These are phyloP conservation scores for Teratosphaeriaceae sp. DNA, from an alignment of 2,329 filamentous ascomycete genomes.

Conservation along the genomic window DNA sequence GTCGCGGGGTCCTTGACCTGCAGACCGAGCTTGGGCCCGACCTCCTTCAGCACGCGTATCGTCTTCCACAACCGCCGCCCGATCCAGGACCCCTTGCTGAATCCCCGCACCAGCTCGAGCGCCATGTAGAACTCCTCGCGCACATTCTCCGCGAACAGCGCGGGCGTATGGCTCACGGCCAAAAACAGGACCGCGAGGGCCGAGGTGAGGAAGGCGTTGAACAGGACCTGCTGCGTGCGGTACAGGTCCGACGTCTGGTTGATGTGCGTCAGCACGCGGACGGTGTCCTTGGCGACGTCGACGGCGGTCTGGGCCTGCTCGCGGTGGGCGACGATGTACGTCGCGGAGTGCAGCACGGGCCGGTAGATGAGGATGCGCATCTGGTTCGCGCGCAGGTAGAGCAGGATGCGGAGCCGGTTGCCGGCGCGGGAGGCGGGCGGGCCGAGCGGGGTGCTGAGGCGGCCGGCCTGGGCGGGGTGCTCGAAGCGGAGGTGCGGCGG, in stretches of 20 bases:
- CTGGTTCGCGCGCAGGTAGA: constrained; percentile 82
- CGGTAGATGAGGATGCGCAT: constrained; percentile 86
- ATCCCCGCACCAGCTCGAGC: constrained; percentile 64
- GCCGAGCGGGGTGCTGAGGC: constrained; percentile 17
- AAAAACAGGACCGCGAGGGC: constrained; percentile 70
- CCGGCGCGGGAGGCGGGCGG: constrained; percentile 55
- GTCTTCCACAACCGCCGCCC: constrained; percentile 68
- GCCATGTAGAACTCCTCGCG: constrained; percentile 75
- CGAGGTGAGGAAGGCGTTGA: constrained; percentile 72
- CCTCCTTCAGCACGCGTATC: constrained; percentile 62
- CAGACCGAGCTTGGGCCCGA: constrained; percentile 63
- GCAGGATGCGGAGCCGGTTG: constrained; percentile 70
- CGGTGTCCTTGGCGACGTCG: constrained; percentile 69
- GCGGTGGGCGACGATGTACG: constrained; percentile 72
- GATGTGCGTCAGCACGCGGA: constrained; percentile 62
- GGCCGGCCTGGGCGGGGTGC: constrained; percentile 40
- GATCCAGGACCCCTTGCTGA: constrained; percentile 65
- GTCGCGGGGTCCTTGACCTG: constrained; percentile 24
- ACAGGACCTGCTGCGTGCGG: constrained; percentile 64
- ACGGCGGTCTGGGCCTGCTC: constrained; percentile 67
- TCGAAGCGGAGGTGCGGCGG: constrained; percentile 58
- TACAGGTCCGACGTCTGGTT: constrained; percentile 69
- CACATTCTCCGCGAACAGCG: constrained; percentile 61
- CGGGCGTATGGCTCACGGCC: constrained; percentile 67
- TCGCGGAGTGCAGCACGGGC: constrained; percentile 76